phyloP scores from a whole-genome alignment of 2,329 filamentous ascomycete species.

The Ascocoryne sarcoides region DNA sequence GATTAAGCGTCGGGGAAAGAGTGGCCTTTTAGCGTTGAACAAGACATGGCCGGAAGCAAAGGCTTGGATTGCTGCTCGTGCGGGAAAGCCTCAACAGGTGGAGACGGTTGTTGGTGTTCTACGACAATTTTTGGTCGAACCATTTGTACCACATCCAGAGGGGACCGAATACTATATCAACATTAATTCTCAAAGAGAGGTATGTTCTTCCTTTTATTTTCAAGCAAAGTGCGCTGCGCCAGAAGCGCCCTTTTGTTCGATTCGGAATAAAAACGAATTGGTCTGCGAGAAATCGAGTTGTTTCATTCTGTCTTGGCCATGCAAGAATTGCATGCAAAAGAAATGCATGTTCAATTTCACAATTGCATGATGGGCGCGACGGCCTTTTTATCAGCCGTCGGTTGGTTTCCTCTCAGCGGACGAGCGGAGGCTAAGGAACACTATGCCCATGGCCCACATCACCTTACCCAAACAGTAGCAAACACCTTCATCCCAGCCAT shows the following conservation, averaged over 20 bases:
- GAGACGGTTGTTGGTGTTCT: slow-evolving; percentile 84
- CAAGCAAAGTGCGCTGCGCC: too few species aligned
- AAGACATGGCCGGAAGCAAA: slow-evolving; percentile 93
- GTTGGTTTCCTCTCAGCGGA: slow-evolving; percentile 14
- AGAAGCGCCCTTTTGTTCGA: too few species aligned
- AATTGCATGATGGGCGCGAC: slow-evolving; percentile 16
- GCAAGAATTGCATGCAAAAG: not conserved
- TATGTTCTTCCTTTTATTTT: slow-evolving; percentile 52
- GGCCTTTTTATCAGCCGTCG: slow-evolving; percentile 18
- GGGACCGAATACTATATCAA: slow-evolving; percentile 99
- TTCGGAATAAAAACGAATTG: too few species aligned
- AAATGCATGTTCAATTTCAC: not conserved
- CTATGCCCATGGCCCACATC: slow-evolving; percentile 18
- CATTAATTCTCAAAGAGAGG: slow-evolving; percentile 99
- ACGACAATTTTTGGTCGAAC: slow-evolving; percentile 95
- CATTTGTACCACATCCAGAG: slow-evolving; percentile 90
- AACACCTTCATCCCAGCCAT: slow-evolving; percentile 8
- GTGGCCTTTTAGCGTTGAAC: slow-evolving; percentile 89
- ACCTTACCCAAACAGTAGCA: not conserved
- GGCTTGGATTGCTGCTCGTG: slow-evolving; percentile 87
- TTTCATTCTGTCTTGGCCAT: slow-evolving; percentile 3
- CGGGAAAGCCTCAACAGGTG: slow-evolving; percentile 86
- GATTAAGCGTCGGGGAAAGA: slow-evolving; percentile 99
- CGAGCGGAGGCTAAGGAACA: slow-evolving; percentile 25
- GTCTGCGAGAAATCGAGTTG: not conserved